phyloP scores from a whole-genome alignment of 1,139 yeast species.

The Saccharomyces hybrid region DNA sequence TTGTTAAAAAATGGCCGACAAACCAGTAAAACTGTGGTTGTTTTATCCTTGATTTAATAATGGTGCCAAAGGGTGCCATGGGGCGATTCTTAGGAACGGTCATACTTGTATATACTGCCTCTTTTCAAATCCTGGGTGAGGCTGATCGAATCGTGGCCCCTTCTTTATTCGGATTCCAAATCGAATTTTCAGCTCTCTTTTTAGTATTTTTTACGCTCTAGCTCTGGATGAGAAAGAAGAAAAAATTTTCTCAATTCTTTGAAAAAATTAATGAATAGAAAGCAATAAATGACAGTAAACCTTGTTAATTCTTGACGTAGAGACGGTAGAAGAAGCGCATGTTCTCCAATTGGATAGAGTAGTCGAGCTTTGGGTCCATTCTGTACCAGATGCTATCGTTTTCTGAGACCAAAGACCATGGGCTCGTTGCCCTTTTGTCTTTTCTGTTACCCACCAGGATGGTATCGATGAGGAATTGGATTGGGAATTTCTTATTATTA shows the following conservation, averaged over 20 bases:
- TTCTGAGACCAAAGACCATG: slow-evolving; percentile 59
- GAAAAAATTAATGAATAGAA: neutral
- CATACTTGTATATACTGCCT: neutral
- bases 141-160: neutral
- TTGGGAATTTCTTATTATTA: slow-evolving; percentile 59
- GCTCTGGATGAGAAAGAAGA: neutral
- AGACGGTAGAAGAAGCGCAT: slow-evolving; percentile 81
- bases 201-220: neutral
- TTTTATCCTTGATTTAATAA: slow-evolving; percentile 21
- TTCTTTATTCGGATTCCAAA: neutral
- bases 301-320: slow-evolving; percentile 42
- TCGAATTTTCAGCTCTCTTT: neutral
- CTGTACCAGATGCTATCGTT: slow-evolving; percentile 83
- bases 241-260: neutral
- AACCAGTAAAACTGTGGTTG: slow-evolving; percentile 33
- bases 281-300: neutral
- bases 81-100: slow-evolving; percentile 9
- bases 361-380: slow-evolving; percentile 45
- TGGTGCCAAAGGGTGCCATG: slow-evolving; percentile 17
- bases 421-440: slow-evolving; percentile 36
- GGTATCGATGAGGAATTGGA: slow-evolving; percentile 71
- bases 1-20: slow-evolving; percentile 25
- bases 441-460: slow-evolving; percentile 53
- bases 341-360: slow-evolving; percentile 70
- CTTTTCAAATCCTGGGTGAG: neutral